A percentile compares a stretch with the other conserved stretches of the same genome.
phyloP scores from a whole-genome alignment of 106 monocot species.

The Dioscorea alata region DNA sequence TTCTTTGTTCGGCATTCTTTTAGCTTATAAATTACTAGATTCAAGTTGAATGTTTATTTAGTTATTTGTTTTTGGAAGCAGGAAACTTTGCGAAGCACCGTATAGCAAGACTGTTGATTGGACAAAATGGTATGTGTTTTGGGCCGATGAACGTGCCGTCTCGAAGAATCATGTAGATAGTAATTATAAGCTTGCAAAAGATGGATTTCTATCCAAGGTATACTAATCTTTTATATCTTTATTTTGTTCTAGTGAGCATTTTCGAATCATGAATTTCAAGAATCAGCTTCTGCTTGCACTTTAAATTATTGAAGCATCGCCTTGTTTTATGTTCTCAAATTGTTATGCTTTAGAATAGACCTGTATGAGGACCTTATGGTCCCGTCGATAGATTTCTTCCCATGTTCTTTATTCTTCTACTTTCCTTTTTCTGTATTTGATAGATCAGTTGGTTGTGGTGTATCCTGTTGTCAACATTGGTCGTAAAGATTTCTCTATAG shows the following conservation, averaged over 20 bases:
- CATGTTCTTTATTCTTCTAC: background rate
- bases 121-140: conserved; percentile 90
- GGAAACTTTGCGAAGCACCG: conserved; percentile 80
- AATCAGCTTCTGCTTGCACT: too few species aligned
- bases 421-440: background rate
- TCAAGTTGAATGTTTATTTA: background rate
- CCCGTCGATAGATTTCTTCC: background rate
- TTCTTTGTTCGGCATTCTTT: background rate
- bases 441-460: too few species aligned
- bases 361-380: too few species aligned
- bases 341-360: too few species aligned
- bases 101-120: conserved; percentile 88
- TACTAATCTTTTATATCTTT: too few species aligned
- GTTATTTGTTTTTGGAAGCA: conserved; percentile 9
- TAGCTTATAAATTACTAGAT: background rate
- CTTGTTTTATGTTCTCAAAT: too few species aligned
- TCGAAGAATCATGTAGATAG: conserved; percentile 83
- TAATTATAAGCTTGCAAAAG: conserved; percentile 77
- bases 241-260: too few species aligned
- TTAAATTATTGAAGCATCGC: too few species aligned
- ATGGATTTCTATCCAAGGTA: conserved; percentile 85
- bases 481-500: too few species aligned
- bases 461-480: too few species aligned
- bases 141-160: conserved; percentile 92
- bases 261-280: too few species aligned